Conservation (phyloP, 2,329 filamentous ascomycete genomes). For the Dryadomyces quercus-mongolicae region DNA sequence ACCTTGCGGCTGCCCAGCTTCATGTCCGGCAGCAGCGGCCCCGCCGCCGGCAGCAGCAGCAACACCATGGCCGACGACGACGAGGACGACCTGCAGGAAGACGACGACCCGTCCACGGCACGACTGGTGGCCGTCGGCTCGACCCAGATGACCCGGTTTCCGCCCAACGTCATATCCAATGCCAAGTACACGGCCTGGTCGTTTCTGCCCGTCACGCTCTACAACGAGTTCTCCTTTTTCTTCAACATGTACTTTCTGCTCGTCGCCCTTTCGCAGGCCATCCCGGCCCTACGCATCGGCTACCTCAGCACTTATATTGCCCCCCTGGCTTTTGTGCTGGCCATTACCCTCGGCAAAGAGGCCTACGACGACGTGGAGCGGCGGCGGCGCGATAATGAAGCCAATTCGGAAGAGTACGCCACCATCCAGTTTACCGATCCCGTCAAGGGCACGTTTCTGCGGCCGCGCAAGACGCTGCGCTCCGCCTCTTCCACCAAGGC, state of each 20-base stretch:
- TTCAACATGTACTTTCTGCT: slow-evolving; percentile 99
- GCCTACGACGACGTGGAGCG: slow-evolving; percentile 86
- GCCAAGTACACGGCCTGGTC: slow-evolving; percentile 95
- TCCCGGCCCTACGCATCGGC: slow-evolving; percentile 80
- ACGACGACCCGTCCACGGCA: slow-evolving; percentile 56
- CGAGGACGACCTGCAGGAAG: slow-evolving; percentile 33
- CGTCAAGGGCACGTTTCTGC: slow-evolving; percentile 7
- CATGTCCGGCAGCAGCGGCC: slow-evolving; percentile 30
- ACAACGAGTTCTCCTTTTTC: slow-evolving; percentile 99
- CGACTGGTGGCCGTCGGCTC: slow-evolving; percentile 67
- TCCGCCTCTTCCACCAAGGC: slow-evolving; percentile 28
- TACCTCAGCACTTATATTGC: slow-evolving; percentile 93
- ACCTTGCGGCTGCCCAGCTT: slow-evolving; percentile 56
- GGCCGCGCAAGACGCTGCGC: slow-evolving; percentile 32
- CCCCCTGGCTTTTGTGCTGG: slow-evolving; percentile 80
- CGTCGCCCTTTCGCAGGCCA: slow-evolving; percentile 85
- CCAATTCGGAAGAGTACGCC: slow-evolving; percentile 82
- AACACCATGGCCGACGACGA: slow-evolving; percentile 21
- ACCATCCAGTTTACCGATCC: slow-evolving; percentile 61
- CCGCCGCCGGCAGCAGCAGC: slow-evolving; percentile 14
- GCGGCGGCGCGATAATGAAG: slow-evolving; percentile 77
- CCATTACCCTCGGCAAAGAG: slow-evolving; percentile 90
- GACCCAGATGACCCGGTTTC: slow-evolving; percentile 62
- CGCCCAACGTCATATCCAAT: slow-evolving; percentile 86
- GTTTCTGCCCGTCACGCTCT: slow-evolving; percentile 86